A percentile compares a stretch with the other conserved stretches of the same genome.
phyloP scores from a whole-genome alignment of 2,329 filamentous ascomycete genomes.

The Neonectria ditissima region DNA sequence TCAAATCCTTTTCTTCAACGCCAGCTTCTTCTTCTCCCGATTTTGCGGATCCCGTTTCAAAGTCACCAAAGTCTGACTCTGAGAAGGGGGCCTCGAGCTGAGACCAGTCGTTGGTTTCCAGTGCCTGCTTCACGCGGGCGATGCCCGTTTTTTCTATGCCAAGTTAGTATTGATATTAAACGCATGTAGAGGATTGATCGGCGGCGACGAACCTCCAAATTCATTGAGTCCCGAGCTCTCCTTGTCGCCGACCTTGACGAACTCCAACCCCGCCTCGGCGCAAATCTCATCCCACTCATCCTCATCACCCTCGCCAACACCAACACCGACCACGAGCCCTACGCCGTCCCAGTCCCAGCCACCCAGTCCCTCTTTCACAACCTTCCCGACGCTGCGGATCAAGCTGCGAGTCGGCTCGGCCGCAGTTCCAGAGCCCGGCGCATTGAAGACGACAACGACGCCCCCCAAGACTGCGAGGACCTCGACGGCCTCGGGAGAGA shows the following conservation, averaged over 20 bases:
- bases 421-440: slow-evolving; percentile 28
- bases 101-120: slow-evolving; percentile 76
- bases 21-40: slow-evolving; percentile 43
- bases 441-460: slow-evolving; percentile 59
- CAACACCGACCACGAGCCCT: slow-evolving; percentile 68
- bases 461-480: slow-evolving; percentile 71
- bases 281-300: slow-evolving; percentile 73
- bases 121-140: slow-evolving; percentile 68
- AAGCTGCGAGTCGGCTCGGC: slow-evolving; percentile 53
- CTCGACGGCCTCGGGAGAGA: slow-evolving; percentile 70
- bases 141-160: slow-evolving; percentile 68
- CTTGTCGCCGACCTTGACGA: slow-evolving; percentile 64
- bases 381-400: slow-evolving; percentile 64
- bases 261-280: slow-evolving; percentile 70
- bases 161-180: slow-evolving; percentile 33
- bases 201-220: slow-evolving; percentile 61
- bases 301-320: slow-evolving; percentile 60
- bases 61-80: slow-evolving; percentile 48
- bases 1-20: slow-evolving; percentile 51
- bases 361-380: slow-evolving; percentile 68
- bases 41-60: slow-evolving; percentile 51
- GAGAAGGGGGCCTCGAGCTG: slow-evolving; percentile 43
- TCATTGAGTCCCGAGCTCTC: slow-evolving; percentile 62
- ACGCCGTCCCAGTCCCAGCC: slow-evolving; percentile 75
- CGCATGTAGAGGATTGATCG: neutral